phyloP scores from a whole-genome alignment of 805 yeast genomes.

The Nakazawaea anatomiae region DNA sequence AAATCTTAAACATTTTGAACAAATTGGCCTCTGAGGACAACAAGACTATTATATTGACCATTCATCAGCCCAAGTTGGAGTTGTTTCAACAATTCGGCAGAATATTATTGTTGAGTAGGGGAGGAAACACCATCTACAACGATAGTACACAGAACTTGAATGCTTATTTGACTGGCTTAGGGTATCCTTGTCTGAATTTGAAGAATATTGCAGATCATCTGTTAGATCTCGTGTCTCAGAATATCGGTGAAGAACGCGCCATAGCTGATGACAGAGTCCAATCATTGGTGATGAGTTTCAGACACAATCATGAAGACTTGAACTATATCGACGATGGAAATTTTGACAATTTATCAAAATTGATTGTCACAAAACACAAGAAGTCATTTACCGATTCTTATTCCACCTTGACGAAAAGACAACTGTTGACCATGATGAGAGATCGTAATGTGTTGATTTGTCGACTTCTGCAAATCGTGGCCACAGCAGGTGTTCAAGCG shows the following conservation, averaged over 20 bases:
- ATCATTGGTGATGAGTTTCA: not conserved
- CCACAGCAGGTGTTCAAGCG: slow-evolving; percentile 59
- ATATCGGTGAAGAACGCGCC: slow-evolving; percentile 13
- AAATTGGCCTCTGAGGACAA: slow-evolving; percentile 47
- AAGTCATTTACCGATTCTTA: slow-evolving; percentile 2
- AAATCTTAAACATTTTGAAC: slow-evolving; percentile 56
- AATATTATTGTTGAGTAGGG: slow-evolving; percentile 65
- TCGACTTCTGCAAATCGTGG: slow-evolving; percentile 57
- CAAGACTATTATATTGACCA: slow-evolving; percentile 64
- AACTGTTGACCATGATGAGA: slow-evolving; percentile 36
- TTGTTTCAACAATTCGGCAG: slow-evolving; percentile 63
- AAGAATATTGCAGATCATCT: slow-evolving; percentile 72
- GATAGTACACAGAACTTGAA: slow-evolving; percentile 44
- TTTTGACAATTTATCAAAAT: not conserved
- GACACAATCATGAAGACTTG: not conserved
- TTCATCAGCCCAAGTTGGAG: slow-evolving; percentile 78
- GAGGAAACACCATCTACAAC: slow-evolving; percentile 65
- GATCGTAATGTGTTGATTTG: slow-evolving; percentile 57
- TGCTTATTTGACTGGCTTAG: slow-evolving; percentile 40
- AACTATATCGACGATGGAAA: not conserved
- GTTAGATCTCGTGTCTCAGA: slow-evolving; percentile 63
- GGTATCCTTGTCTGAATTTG: slow-evolving; percentile 51
- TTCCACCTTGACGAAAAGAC: slow-evolving; percentile 27
- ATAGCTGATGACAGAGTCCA: not conserved
- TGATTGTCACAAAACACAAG: slow-evolving; percentile 1